Conservation (phyloP, 73 alveolate species). For the Urostyla sp. region DNA sequence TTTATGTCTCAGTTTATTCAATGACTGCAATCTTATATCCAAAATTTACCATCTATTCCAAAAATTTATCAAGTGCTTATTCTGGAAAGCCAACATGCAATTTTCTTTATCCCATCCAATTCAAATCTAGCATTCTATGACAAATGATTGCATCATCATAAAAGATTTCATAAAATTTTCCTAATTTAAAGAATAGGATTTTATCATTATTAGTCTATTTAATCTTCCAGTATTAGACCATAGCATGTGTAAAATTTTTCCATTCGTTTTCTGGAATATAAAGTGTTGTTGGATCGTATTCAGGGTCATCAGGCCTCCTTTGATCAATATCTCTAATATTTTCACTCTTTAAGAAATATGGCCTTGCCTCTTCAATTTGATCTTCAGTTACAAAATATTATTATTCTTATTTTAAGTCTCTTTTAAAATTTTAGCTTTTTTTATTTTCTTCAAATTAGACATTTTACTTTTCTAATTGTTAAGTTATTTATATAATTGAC, state of each 20-base stretch:
- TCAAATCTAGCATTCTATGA: constrained; percentile 81
- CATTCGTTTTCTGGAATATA: constrained; percentile 83
- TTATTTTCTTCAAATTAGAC: too few relatives aligned
- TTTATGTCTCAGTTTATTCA: constrained; percentile 77
- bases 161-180: constrained; percentile 94
- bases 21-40: constrained; percentile 77
- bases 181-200: constrained; percentile 92
- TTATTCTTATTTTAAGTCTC: too few relatives aligned
- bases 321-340: constrained; percentile 75
- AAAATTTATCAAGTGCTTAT: constrained; percentile 66
- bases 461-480: too few relatives aligned
- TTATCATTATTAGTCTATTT: constrained; percentile 87
- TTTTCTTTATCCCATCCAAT: constrained; percentile 91
- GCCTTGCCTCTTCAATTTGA: constrained; percentile 67
- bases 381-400: too few relatives aligned
- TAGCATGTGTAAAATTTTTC: constrained; percentile 85
- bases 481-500: too few relatives aligned
- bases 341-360: constrained; percentile 75
- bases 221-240: constrained; percentile 92
- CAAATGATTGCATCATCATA: constrained; percentile 92
- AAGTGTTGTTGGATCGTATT: constrained; percentile 86
- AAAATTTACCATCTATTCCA: constrained; percentile 48
- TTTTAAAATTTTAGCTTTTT: too few relatives aligned
- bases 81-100: constrained; percentile 92
- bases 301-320: constrained; percentile 81